Percentiles rank a stretch among this genome's conserved stretches.
These are phyloP conservation scores for Acidomyces sp. DNA, from an alignment of 495 filamentous ascomycete species.

Conservation along the genomic window DNA sequence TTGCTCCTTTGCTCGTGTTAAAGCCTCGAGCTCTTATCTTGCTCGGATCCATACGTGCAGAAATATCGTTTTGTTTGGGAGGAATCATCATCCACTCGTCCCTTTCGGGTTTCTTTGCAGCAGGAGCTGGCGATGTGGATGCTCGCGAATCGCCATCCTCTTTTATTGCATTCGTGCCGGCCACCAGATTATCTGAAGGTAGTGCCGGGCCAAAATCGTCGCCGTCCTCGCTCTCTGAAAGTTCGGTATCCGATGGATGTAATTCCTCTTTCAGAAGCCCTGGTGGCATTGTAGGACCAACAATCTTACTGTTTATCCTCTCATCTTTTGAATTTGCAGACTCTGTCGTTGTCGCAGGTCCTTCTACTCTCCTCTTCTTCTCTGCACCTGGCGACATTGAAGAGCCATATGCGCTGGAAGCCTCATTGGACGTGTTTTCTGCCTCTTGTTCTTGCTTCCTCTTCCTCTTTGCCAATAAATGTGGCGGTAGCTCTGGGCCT, in stretches of 20 bases:
- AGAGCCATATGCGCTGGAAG: slow-evolving; percentile 21
- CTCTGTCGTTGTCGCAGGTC: slow-evolving; percentile 36
- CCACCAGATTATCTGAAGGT: slow-evolving; percentile 35
- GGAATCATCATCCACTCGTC: slow-evolving; percentile 95
- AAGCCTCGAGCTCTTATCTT: slow-evolving; percentile 75
- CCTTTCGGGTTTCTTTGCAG: slow-evolving; percentile 41
- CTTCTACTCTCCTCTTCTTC: slow-evolving; percentile 36
- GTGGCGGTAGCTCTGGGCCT: slow-evolving; percentile 29
- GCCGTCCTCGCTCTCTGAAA: slow-evolving; percentile 42
- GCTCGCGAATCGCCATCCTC: slow-evolving; percentile 6
- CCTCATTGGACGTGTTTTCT: slow-evolving; percentile 13
- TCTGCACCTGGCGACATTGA: slow-evolving; percentile 24
- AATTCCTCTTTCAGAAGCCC: slow-evolving; percentile 36
- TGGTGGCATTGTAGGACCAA: slow-evolving; percentile 35
- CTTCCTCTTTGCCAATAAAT: slow-evolving; percentile 31
- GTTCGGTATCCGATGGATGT: slow-evolving; percentile 34
- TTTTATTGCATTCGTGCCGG: not conserved
- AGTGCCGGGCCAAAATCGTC: slow-evolving; percentile 75
- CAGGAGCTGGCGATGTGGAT: slow-evolving; percentile 2
- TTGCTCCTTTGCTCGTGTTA: slow-evolving; percentile 53
- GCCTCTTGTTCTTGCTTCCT: slow-evolving; percentile 24
- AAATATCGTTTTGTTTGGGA: slow-evolving; percentile 49
- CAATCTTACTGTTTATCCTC: slow-evolving; percentile 36
- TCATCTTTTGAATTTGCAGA: slow-evolving; percentile 23
- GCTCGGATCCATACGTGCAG: slow-evolving; percentile 66